Base-by-base conservation (phyloP, 305 asterid species). In the Plantago coronopus region DNA sequence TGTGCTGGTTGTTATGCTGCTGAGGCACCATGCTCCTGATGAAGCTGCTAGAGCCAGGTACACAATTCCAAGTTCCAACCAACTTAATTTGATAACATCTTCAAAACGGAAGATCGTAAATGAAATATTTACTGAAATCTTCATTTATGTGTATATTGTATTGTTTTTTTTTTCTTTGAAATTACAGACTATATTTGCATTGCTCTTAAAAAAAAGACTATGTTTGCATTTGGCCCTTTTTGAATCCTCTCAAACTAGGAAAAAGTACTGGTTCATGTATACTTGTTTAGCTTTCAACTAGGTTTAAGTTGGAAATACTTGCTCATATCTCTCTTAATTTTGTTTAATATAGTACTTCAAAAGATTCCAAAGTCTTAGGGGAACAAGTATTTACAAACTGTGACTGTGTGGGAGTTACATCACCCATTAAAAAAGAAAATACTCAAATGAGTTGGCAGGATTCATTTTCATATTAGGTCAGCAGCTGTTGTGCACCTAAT, bases 21-120 rank as follows among this genome's bases (percentile, higher is more conserved):
- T 94, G 76, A 89, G 95, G 87, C 99, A 94, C 77, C 99, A 94
- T 75, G 99, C 97, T 55, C 99, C 99, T 21, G 99, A 94, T 61
- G 99, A 94, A 84, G 97, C 99, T 65, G 97, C 99, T 53, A 79
- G 99, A 69, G 96, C 96, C 77, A 85, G 99, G 99, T 94, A 69
- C 59, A 69, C 23, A 29, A 49, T n/a, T n/a, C n/a, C n/a, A 27
- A 8, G n/a, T n/a, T n/a, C 54, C 42, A 27, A 55, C 40, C 27
- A 46, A 54, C 48, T 20, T 31, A 13, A n/a, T 54, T 23, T 57
- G 6, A 20, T 53, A 47, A 29, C 44, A 63, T 48, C 46, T 7
- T 25, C 19, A 43, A 42, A 12, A 23, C 44, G 18, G 64, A 14
- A 22, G 64, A 14, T 13, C 45, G 48, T 43, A 42, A 49, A 43